phyloP scores from a whole-genome alignment of 2,329 filamentous ascomycete species.

The Cercospora nicotianae region DNA sequence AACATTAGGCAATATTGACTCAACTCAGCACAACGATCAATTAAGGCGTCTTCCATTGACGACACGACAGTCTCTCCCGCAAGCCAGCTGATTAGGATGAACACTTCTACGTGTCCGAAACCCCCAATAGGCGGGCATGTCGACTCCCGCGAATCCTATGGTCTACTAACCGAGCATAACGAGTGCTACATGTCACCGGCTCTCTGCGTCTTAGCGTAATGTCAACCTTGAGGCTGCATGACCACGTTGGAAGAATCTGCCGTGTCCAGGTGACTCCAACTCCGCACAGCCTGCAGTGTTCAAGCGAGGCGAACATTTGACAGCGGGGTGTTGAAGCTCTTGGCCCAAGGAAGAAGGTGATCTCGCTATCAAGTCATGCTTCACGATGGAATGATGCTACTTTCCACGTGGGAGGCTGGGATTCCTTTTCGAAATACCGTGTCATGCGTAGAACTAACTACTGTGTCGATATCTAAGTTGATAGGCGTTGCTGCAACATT shows the following conservation, averaged over 20 bases:
- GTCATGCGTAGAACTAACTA: background rate
- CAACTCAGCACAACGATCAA: background rate
- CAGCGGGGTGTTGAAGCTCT: background rate
- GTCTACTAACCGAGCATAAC: background rate
- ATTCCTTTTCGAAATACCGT: background rate
- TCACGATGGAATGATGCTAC: background rate
- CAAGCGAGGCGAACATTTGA: background rate
- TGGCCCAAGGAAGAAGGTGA: background rate
- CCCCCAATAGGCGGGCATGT: background rate
- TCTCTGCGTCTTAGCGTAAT: background rate
- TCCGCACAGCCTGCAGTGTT: background rate
- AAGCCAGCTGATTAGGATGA: too few species aligned
- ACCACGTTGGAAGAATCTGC: background rate
- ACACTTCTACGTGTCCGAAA: background rate
- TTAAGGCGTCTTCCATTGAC: too few species aligned
- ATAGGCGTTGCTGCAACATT: background rate
- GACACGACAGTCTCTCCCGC: too few species aligned
- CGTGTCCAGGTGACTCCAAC: background rate
- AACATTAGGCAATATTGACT: background rate
- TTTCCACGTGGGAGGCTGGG: background rate
- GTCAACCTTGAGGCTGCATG: background rate
- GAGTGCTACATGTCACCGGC: background rate
- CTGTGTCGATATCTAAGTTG: background rate
- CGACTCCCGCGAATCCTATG: background rate
- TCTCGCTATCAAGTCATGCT: background rate